These are phyloP conservation scores for Musa itinerans DNA, from an alignment of 176 grass and related monocot species.

Conservation along the genomic window DNA sequence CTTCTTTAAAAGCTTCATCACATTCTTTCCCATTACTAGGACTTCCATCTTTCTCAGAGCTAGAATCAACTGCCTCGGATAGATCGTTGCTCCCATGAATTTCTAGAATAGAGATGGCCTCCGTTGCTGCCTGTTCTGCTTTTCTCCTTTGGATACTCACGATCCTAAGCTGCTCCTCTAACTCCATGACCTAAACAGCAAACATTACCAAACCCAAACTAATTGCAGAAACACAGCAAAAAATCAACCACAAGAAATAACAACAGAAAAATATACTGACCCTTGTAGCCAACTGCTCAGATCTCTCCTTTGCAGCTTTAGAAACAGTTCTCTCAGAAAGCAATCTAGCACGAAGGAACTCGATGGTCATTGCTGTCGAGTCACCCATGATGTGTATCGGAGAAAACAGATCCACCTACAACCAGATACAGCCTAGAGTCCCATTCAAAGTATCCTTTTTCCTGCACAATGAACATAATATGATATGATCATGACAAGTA, in stretches of 20 bases:
- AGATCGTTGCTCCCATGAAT: slow-evolving; percentile 44
- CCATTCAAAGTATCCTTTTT: background rate
- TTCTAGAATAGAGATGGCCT: slow-evolving; percentile 59
- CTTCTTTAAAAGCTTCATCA: slow-evolving; percentile 2
- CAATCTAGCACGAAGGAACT: slow-evolving; percentile 85
- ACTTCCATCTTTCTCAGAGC: slow-evolving; percentile 37
- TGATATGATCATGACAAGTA: background rate
- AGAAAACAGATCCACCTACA: background rate
- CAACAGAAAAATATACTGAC: slow-evolving; percentile 17
- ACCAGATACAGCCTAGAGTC: background rate
- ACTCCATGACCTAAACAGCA: slow-evolving; percentile 51
- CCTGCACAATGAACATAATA: background rate
- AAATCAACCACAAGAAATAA: background rate
- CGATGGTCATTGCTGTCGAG: slow-evolving; percentile 72
- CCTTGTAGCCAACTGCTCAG: slow-evolving; percentile 65
- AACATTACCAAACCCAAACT: background rate
- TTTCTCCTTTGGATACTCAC: slow-evolving; percentile 61
- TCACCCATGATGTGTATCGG: slow-evolving; percentile 35
- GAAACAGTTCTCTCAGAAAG: slow-evolving; percentile 89
- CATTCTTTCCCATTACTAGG: slow-evolving; percentile 10
- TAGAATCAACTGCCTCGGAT: slow-evolving; percentile 40
- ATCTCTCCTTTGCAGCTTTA: slow-evolving; percentile 67
- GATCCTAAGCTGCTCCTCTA: slow-evolving; percentile 75
- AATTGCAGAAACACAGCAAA: background rate
- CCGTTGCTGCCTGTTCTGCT: slow-evolving; percentile 50